Conservation (phyloP, 148 eudicot species). For the Camellia lanceoleosa region DNA sequence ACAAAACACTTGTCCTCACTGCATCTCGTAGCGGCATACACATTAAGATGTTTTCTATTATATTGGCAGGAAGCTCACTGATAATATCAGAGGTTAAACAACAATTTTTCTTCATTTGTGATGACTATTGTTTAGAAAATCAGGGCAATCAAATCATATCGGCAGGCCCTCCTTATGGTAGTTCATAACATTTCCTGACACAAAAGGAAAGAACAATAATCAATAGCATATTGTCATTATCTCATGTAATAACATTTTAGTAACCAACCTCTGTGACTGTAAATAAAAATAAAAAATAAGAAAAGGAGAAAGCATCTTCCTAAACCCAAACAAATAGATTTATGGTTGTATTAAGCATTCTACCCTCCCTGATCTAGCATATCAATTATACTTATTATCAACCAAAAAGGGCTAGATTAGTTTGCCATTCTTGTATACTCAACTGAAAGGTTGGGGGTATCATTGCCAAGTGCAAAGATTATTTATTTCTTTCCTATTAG, state of each 20-base stretch:
- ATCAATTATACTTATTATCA: no score
- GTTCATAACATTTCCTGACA: slow-evolving; percentile 4
- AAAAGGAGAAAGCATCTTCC: neutral
- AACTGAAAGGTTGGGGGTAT: no score
- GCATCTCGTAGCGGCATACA: neutral
- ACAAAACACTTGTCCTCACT: slow-evolving; percentile 10
- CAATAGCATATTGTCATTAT: neutral
- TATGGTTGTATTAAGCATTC: no score
- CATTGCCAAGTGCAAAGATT: no score
- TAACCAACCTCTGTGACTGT: neutral
- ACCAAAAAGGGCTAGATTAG: no score
- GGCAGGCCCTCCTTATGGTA: neutral
- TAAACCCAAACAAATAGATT: no score
- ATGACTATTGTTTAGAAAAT: neutral
- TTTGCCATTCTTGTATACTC: no score
- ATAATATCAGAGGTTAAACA: neutral
- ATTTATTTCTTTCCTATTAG: no score
- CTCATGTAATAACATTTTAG: neutral
- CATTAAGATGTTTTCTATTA: neutral
- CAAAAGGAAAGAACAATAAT: neutral
- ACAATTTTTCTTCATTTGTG: neutral
- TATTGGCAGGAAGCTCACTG: slow-evolving; percentile 1
- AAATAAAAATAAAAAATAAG: neutral
- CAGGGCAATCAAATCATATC: neutral
- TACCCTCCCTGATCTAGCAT: no score